phyloP scores from a whole-genome alignment of 257 asterid species.

The Solanum bukasovii region DNA sequence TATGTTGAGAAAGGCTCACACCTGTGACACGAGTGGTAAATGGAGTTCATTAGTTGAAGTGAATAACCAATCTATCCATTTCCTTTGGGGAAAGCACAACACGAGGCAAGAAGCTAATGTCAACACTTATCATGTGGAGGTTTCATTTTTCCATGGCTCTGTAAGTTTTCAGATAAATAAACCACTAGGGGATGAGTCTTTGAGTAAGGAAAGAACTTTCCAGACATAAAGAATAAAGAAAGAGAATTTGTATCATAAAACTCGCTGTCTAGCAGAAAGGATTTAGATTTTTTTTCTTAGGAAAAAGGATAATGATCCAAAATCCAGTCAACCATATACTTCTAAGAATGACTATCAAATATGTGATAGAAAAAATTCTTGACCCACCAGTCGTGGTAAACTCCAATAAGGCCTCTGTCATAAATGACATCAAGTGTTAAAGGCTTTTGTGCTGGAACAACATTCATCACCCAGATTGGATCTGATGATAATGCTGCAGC shows the following conservation, averaged over 20 bases:
- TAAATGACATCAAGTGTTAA: constrained; percentile 77
- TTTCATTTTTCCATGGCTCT: not conserved
- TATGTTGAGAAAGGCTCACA: constrained; percentile 98
- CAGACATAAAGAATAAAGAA: not conserved
- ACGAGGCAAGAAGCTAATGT: not conserved
- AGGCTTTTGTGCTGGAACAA: constrained; percentile 67
- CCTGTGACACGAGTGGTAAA: constrained; percentile 25
- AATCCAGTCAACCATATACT: not conserved
- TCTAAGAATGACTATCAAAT: not conserved
- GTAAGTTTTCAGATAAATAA: not conserved
- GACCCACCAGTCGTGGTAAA: constrained; percentile 90
- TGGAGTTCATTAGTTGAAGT: not conserved
- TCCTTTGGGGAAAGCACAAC: not conserved
- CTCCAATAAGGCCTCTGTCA: constrained; percentile 90
- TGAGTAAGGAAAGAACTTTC: not conserved
- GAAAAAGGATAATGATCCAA: not conserved
- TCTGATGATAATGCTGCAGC: constrained; percentile 68
- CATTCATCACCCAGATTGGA: constrained; percentile 99
- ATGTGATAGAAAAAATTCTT: not conserved
- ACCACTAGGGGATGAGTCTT: not conserved
- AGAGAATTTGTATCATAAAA: not conserved
- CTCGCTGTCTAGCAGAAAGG: not conserved
- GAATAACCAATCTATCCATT: constrained; percentile 11
- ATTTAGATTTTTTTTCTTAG: not conserved
- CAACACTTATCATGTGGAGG: not conserved